Evolutionary conservation across 176 grass and related monocot species (phyloP), one percentile per base, ranked within the genome.

Genomic region (Juncus inflexus): DNA sequence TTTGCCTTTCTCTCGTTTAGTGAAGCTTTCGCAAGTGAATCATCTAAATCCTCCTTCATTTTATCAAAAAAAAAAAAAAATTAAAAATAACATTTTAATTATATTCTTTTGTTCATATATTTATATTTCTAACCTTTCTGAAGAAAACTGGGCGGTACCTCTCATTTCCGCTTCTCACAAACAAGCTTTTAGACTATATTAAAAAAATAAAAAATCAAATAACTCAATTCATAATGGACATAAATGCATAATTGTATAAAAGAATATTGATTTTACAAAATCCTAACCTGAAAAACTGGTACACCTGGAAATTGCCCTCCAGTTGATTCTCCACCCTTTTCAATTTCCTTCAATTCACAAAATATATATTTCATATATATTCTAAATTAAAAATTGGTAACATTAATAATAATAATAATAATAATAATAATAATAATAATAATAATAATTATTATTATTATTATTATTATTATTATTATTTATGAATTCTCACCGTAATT

Each of bases 141-240:
- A 96, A 96, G 84, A 96, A 96, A 83, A 87, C 69, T 81, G 91
- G 91, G 12, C 81, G 87, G 72, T 96, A 96, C 80, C 74, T 90
- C 79, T 91, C 90, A 74, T 88, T 79, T 73, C 82, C 71, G 60
- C 82, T 96, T 77, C 66, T 90, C 66, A 96, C 68, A 55, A 88
- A 77, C 72, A 96, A 73, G 74, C 87, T 96, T 74, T 60, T 96
- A 67, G 87, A 96, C 87, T 42, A 45, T 11, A 71, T 12, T 37
- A 6, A 69, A 55, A 42, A 19, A 70, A 56, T 12, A 69, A 55
- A 42, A 19, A 70, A 56, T 14, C 55, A 11, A 58, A 70, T 15
- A 43, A 7, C 4, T 19, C 6, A 12, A 40, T 43, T n/a, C n/a
- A n/a, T n/a, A n/a, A n/a, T n/a, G n/a, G n/a, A n/a, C n/a, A n/a